phyloP scores from a whole-genome alignment of 768 basidiomycete species.

The Dentipellis sp. region DNA sequence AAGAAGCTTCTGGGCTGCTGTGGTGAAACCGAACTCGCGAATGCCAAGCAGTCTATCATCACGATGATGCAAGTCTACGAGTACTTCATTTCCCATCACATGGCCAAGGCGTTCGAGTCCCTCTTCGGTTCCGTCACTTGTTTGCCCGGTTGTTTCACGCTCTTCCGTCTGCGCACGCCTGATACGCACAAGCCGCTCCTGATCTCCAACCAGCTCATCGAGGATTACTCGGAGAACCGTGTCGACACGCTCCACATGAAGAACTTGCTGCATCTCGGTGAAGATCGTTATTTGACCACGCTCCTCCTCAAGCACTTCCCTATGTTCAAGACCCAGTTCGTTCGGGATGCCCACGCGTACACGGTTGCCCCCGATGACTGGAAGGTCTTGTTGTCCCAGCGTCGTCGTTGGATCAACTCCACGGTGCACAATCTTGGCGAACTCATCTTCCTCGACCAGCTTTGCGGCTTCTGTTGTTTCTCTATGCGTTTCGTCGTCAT shows the following conservation, averaged over 20 bases:
- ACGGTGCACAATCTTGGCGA: constrained; percentile 96
- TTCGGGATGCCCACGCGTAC: constrained; percentile 87
- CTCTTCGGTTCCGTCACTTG: constrained; percentile 98
- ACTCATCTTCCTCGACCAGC: constrained; percentile 80
- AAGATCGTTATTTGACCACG: constrained; percentile 98
- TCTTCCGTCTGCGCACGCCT: constrained; percentile 89
- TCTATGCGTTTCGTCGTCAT: constrained; percentile 98
- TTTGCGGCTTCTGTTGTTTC: constrained; percentile 98
- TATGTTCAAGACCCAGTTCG: constrained; percentile 88
- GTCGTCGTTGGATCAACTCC: constrained; percentile 99
- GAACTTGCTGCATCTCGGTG: constrained; percentile 94
- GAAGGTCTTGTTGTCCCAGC: constrained; percentile 88
- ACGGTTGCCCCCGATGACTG: constrained; percentile 96
- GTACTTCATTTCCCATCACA: constrained; percentile 98
- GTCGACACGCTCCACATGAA: constrained; percentile 99
- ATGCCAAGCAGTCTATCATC: constrained; percentile 89
- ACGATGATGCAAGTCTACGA: constrained; percentile 99
- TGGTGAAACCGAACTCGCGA: constrained; percentile 89
- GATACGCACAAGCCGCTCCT: constrained; percentile 94
- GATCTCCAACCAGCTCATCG: constrained; percentile 82
- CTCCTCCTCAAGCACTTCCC: constrained; percentile 95
- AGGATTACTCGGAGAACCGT: constrained; percentile 91
- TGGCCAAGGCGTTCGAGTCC: constrained; percentile 96
- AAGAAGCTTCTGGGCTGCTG: constrained; percentile 91
- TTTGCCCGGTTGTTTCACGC: constrained; percentile 97